Percentiles rank a stretch among this genome's conserved stretches.
Evolutionary conservation across 2,329 filamentous ascomycete genomes (phyloP).

Genomic region (Keithomyces neogunnii): DNA sequence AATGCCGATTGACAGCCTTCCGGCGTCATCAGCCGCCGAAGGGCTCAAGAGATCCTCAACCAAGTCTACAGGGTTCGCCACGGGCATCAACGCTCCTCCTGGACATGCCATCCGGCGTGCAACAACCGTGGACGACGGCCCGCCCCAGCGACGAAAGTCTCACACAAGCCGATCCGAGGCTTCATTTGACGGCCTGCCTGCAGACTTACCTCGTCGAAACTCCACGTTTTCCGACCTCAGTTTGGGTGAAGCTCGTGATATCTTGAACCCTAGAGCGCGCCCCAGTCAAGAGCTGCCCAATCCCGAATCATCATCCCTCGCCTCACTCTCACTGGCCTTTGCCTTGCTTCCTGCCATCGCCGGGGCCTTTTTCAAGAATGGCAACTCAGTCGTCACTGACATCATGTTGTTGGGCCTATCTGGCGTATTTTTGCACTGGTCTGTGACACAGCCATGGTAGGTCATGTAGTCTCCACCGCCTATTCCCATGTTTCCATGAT

Average conservation of each 20-base stretch:
- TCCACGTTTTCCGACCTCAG: conserved; percentile 74
- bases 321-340: conserved; percentile 73
- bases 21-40: not conserved
- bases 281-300: conserved; percentile 27
- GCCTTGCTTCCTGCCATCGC: conserved; percentile 80
- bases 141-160: conserved; percentile 11
- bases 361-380: conserved; percentile 77
- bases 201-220: conserved; percentile 49
- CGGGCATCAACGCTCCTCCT: conserved; percentile 10
- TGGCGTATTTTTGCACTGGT: conserved; percentile 86
- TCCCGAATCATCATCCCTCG: conserved; percentile 59
- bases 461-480: conserved; percentile 13
- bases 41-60: conserved; percentile 4
- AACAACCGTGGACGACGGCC: conserved; percentile 30
- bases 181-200: conserved; percentile 16
- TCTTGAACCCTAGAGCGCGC: conserved; percentile 46
- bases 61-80: conserved; percentile 7
- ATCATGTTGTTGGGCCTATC: conserved; percentile 71
- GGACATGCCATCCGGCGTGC: conserved; percentile 33
- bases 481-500: not conserved
- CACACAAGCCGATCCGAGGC: conserved; percentile 16
- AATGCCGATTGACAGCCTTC: conserved; percentile 11
- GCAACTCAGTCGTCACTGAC: conserved; percentile 76
- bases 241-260: conserved; percentile 58
- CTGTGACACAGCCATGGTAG: conserved; percentile 81